Base-by-base conservation (phyloP, 257 asterid genomes). In the Solanum sitiens region DNA sequence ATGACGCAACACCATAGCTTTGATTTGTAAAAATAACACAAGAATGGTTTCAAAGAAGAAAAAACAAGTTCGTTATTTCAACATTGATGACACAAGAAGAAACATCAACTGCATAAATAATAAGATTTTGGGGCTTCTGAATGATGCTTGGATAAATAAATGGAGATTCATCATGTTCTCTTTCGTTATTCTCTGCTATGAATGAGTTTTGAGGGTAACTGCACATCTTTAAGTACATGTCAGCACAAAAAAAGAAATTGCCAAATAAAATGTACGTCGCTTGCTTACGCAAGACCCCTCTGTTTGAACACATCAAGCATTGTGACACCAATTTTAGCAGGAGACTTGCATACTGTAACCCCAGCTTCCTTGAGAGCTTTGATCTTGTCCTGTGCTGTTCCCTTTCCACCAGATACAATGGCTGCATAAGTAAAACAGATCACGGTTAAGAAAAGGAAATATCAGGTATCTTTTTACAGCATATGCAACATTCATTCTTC, bases 361-460 rank as follows among this genome's bases (percentile, higher is more conserved):
- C 98, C 98, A 6, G 97, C 98, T 90, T 91, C 99, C 87, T 93
- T 90, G 59, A 96, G 93, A 63, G 96, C 92, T 93, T 91, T 94
- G 82, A 96, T 96, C 92, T 96, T 96, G 94, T 96, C 98, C 88
- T 96, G 98, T 14, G 98, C 98, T 4, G 98, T 96, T 83, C 98
- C 98, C 89, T 95, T 96, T 15, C 98, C 98, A 84, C 98, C 98
- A 5, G 98, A 94, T 86, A 94, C 95, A 11, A 93, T 95, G 76
- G 96, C 97, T 95, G 94, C 94, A 92, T 65, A 35, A 88, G 71
- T 74, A 85, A 77, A 91, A 84, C 73, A 89, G 53, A 83, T 67
- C 68, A 74, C 14, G 53, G 45, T 27, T 44, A 25, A 40, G 65
- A 83, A 53, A 20, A 15, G 21, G 63, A 84, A 61, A 37, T 75